phyloP scores from a whole-genome alignment of 2,329 filamentous ascomycete species.

The Aspergillus fumigatus region DNA sequence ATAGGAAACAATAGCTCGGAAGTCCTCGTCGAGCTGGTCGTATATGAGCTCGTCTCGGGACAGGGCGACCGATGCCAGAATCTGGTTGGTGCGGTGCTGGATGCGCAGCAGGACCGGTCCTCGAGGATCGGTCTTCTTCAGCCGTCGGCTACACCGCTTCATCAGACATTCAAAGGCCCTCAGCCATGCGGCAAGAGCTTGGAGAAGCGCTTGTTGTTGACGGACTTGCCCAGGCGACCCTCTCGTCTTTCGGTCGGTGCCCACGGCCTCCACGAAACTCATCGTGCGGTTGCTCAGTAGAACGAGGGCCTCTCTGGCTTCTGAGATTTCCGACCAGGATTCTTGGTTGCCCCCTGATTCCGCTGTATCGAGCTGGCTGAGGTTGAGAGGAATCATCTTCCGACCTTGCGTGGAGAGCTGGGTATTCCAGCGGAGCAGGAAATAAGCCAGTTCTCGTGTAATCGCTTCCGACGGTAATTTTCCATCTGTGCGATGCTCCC shows the following conservation, averaged over 20 bases:
- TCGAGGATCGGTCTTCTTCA: conserved; percentile 7
- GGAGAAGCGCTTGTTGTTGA: neutral
- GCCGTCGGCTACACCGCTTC: neutral
- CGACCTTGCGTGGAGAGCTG: neutral
- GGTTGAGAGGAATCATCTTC: neutral
- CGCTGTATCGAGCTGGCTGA: neutral
- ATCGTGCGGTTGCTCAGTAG: neutral
- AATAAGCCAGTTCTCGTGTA: neutral
- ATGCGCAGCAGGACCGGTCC: conserved; percentile 12
- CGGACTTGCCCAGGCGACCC: neutral
- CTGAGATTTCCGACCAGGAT: neutral
- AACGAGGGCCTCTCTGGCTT: neutral
- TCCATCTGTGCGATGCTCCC: neutral
- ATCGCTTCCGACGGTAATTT: neutral
- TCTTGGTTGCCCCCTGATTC: neutral
- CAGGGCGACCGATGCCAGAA: conserved; percentile 9
- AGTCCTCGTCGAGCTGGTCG: conserved; percentile 10
- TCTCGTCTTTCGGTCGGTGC: neutral
- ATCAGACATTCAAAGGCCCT: conserved; percentile 8
- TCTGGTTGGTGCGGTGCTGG: conserved; percentile 8
- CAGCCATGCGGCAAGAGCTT: conserved; percentile 9
- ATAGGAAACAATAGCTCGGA: conserved; percentile 4
- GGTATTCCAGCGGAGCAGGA: conserved; percentile 7
- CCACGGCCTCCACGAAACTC: conserved; percentile 1
- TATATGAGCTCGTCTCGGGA: conserved; percentile 3